phyloP scores from a whole-genome alignment of 2,329 filamentous ascomycete genomes.

The Ophiostoma sp. region DNA sequence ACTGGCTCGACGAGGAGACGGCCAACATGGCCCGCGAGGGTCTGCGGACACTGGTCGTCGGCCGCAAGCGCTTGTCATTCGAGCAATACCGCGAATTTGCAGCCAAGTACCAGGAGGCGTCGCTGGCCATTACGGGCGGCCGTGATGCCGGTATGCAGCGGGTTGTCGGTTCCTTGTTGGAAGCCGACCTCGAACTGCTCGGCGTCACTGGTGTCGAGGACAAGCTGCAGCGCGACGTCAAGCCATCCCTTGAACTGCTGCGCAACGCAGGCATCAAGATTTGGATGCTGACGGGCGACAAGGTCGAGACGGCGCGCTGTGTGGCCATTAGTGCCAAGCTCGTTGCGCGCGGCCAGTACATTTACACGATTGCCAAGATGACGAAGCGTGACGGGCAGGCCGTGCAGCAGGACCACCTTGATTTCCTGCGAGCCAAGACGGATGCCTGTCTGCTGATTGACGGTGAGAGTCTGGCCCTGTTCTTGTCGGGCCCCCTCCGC shows the following conservation, averaged over 20 bases:
- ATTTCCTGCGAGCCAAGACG: conserved; percentile 83
- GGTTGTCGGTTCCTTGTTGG: conserved; percentile 77
- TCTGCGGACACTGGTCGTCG: conserved; percentile 88
- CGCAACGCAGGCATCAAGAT: conserved; percentile 98
- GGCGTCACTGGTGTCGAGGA: conserved; percentile 99
- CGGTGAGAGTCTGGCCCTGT: conserved; percentile 82
- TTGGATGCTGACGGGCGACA: conserved; percentile 99
- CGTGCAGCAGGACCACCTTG: conserved; percentile 70
- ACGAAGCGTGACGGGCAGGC: conserved; percentile 80
- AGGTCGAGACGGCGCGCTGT: conserved; percentile 95
- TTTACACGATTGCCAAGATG: conserved; percentile 87
- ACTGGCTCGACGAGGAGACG: conserved; percentile 98
- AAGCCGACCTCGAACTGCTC: conserved; percentile 84
- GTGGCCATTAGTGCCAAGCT: conserved; percentile 94
- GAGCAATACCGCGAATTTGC: conserved; percentile 83
- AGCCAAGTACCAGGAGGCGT: conserved; percentile 72
- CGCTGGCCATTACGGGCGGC: conserved; percentile 68
- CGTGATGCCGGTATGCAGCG: conserved; percentile 80
- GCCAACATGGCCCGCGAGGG: conserved; percentile 99
- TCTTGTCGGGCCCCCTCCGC: conserved; percentile 72
- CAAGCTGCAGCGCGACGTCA: conserved; percentile 92
- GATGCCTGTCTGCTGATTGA: conserved; percentile 90
- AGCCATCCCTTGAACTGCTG: conserved; percentile 88
- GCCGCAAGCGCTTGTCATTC: conserved; percentile 78
- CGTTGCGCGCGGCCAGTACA: conserved; percentile 89